Evolutionary conservation across 2,329 filamentous ascomycete species (phyloP), one percentile per base, ranked within the genome.

Genomic region (Scedosporium boydii): DNA sequence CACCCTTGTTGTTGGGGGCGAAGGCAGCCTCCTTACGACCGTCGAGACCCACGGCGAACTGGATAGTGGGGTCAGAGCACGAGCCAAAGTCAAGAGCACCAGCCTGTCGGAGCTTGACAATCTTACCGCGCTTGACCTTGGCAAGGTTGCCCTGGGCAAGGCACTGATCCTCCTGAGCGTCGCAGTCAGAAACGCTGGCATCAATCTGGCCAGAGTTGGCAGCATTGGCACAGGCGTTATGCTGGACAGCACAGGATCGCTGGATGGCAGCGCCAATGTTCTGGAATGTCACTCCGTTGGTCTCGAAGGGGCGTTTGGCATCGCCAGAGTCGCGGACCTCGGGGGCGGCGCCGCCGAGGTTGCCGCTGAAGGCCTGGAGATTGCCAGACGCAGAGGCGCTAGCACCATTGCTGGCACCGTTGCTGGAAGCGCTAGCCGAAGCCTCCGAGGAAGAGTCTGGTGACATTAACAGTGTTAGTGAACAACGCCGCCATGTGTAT

Each of bases 201-300:
- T 64, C 62, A 62, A 74, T 65, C 67, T 72, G 65, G 46, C 78
- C 78, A 26, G 72, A 69, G 74, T 80, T 80, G 69, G 74, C 78
- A 16, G 76, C 77, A 68, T 76, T 76, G 66, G 78, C 72, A 70
- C 78, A 81, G 9, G 74, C 72, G 70, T 80, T 81, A 72, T 80
- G 75, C 71, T 80, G 78, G 27, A 80, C 72, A 62, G 77, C 75
- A 68, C 78, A 81, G 12, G 78, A 78, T 21, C 78, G 77, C 71
- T 76, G 73, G 64, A 78, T 68, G n/a, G 78, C 78, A 42, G 77
- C 78, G 51, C 73, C 76, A 14, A 69, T 65, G 67, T 77, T 77
- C 9, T 79, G 73, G 70, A 86, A 87, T 65, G 77, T 82, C 57
- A 78, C 78, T 10, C 77, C 79, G 63, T 80, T 84, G 65, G 84